A percentile compares a stretch with the other conserved stretches of the same genome.
Evolutionary conservation across 371 early-diverging fungal genomes (phyloP).

Genomic region (Nematocida homosporus): DNA sequence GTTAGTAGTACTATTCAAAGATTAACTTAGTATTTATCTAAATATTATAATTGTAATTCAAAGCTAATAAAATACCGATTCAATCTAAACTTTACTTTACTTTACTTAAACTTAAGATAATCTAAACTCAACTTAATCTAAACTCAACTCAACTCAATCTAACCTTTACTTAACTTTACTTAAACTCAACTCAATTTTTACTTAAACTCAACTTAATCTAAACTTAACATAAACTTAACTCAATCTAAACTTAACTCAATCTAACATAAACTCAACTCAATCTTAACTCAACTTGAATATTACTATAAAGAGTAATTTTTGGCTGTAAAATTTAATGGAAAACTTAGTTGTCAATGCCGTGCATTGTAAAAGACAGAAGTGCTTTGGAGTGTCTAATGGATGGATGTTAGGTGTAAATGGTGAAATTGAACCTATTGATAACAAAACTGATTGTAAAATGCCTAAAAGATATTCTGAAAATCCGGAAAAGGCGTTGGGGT

Average conservation of each 20-base stretch:
- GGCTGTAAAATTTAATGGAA: slow-evolving; percentile 25
- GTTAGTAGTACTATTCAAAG: too few relatives aligned
- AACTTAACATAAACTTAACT: background rate
- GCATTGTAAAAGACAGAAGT: background rate
- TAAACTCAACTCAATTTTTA: background rate
- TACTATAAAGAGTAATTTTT: background rate
- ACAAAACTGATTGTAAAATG: too few relatives aligned
- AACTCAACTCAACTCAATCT: too few relatives aligned
- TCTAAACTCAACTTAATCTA: too few relatives aligned
- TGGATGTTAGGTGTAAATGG: background rate
- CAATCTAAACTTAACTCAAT: background rate
- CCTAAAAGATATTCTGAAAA: too few relatives aligned
- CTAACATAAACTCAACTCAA: background rate
- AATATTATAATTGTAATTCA: too few relatives aligned
- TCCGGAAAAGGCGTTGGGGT: slow-evolving; percentile 1
- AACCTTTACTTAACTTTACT: too few relatives aligned
- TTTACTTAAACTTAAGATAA: too few relatives aligned
- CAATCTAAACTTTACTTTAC: too few relatives aligned
- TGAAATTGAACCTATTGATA: background rate
- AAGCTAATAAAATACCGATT: too few relatives aligned
- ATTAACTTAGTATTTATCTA: too few relatives aligned
- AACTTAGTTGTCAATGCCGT: slow-evolving; percentile 10
- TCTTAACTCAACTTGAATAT: background rate
- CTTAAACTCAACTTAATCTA: background rate
- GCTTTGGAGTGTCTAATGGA: slow-evolving; percentile 5